Percentiles rank a stretch among this genome's conserved stretches.
Evolutionary conservation across 495 filamentous ascomycete genomes (phyloP).

Genomic region (Penicillium diatomitis): DNA sequence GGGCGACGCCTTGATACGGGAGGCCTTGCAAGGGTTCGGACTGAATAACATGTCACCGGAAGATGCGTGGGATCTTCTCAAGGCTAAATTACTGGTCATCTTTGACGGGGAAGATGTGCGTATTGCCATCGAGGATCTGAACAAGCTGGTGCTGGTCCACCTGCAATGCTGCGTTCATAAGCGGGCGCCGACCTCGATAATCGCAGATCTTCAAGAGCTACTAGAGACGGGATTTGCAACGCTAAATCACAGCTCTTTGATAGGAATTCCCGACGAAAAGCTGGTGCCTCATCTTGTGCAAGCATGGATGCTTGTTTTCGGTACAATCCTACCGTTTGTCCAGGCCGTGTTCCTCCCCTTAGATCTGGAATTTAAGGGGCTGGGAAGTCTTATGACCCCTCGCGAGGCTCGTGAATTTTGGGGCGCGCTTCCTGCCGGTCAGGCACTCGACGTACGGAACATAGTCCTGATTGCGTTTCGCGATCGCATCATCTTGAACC

Average conservation of each 20-base stretch:
- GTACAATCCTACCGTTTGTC: slow-evolving; percentile 82
- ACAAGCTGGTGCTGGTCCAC: slow-evolving; percentile 73
- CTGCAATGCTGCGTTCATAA: slow-evolving; percentile 69
- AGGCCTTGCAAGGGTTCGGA: slow-evolving; percentile 51
- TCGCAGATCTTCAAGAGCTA: slow-evolving; percentile 74
- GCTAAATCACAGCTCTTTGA: slow-evolving; percentile 67
- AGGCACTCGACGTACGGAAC: slow-evolving; percentile 73
- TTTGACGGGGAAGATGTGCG: slow-evolving; percentile 90
- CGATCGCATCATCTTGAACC: slow-evolving; percentile 75
- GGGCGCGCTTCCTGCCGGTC: slow-evolving; percentile 46
- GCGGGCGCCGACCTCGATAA: slow-evolving; percentile 54
- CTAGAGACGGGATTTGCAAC: slow-evolving; percentile 73
- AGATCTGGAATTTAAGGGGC: slow-evolving; percentile 87
- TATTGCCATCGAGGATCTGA: slow-evolving; percentile 89
- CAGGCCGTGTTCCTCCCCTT: slow-evolving; percentile 94
- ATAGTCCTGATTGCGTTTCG: slow-evolving; percentile 86
- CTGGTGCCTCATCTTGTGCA: slow-evolving; percentile 82
- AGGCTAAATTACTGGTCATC: slow-evolving; percentile 76
- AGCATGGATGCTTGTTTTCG: slow-evolving; percentile 87
- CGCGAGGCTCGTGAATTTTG: slow-evolving; percentile 84
- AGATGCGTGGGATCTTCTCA: slow-evolving; percentile 93
- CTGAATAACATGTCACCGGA: slow-evolving; percentile 77
- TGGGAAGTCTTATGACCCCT: slow-evolving; percentile 62
- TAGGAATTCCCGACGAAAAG: slow-evolving; percentile 68
- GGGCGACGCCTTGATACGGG: slow-evolving; percentile 34